phyloP scores from a whole-genome alignment of 129 eudicot genomes.

The Erigeron canadensis region DNA sequence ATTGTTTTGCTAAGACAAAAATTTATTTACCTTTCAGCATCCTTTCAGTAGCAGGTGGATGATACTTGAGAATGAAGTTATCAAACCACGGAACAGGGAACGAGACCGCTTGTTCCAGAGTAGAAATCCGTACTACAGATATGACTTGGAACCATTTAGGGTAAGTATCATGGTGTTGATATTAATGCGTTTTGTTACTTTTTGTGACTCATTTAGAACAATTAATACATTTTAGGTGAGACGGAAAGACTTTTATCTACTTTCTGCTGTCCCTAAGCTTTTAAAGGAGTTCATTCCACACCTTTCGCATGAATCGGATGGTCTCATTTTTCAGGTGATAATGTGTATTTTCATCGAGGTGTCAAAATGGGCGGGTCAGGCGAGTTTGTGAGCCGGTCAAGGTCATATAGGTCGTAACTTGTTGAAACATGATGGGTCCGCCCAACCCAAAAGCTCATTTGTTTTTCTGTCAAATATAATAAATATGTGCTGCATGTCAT shows the following conservation, averaged over 20 bases:
- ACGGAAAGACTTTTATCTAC: conserved; percentile 69
- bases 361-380: not conserved
- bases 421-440: not conserved
- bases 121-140: conserved; percentile 55
- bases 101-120: conserved; percentile 46
- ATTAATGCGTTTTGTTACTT: not conserved
- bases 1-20: conserved; percentile 5
- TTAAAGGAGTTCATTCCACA: conserved; percentile 64
- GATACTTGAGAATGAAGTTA: conserved; percentile 72
- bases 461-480: not conserved
- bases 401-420: not conserved
- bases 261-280: conserved; percentile 60
- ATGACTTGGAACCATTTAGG: conserved; percentile 64
- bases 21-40: conserved; percentile 43
- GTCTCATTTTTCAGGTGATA: conserved; percentile 69
- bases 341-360: not conserved
- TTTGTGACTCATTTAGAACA: conserved; percentile 2
- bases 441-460: not conserved
- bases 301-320: conserved; percentile 68
- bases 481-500: not conserved
- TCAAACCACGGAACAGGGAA: conserved; percentile 61
- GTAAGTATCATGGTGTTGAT: conserved; percentile 30
- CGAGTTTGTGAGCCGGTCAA: not conserved
- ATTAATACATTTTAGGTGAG: conserved; percentile 44
- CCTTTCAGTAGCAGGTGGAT: conserved; percentile 70